Evolutionary conservation across 78 protist species (phyloP).

Genomic region (Paulinella micropora): DNA sequence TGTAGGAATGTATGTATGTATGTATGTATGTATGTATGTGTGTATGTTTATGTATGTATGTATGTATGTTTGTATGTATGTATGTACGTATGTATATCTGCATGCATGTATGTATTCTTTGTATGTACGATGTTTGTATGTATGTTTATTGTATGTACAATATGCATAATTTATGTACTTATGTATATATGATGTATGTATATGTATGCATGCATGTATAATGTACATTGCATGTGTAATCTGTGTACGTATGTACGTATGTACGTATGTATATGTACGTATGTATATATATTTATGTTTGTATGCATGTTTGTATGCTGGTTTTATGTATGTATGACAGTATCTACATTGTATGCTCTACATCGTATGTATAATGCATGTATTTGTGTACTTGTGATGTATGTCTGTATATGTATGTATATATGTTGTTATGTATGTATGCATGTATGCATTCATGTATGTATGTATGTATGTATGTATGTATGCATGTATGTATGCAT

Average conservation of each 20-base stretch:
- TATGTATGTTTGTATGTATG: not conserved
- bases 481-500: not conserved
- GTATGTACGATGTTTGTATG: not conserved
- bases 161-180: not conserved
- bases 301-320: not conserved
- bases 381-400: not conserved
- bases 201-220: not conserved
- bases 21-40: not conserved
- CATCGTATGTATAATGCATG: not conserved
- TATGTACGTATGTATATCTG: not conserved
- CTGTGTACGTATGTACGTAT: not conserved
- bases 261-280: not conserved
- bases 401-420: not conserved
- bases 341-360: not conserved
- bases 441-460: not conserved
- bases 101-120: not conserved
- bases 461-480: not conserved
- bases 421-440: not conserved
- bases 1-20: not conserved
- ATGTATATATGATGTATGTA: not conserved
- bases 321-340: not conserved
- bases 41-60: not conserved
- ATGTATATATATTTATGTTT: not conserved
- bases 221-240: not conserved
- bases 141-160: no score